These are phyloP conservation scores for Neltuma alba DNA, from an alignment of 306 rosid species.

Conservation along the genomic window DNA sequence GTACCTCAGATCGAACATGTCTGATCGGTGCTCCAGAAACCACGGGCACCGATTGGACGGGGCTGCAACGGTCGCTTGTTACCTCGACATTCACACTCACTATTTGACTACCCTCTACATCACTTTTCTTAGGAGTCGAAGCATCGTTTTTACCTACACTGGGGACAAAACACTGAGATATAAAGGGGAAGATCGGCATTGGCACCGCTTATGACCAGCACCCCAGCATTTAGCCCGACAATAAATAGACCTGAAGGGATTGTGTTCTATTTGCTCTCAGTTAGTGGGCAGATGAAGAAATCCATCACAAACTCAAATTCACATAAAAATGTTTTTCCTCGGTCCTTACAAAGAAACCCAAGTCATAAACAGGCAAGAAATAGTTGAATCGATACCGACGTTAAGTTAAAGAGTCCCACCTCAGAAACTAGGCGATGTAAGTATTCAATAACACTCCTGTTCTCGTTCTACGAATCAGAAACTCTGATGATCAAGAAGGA, in stretches of 20 bases:
- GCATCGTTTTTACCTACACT: conserved; percentile 3
- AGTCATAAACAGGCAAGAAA: conserved; percentile 14
- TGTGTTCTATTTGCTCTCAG: not conserved
- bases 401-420: conserved; percentile 7
- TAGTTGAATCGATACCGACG: not conserved
- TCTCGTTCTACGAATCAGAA: not conserved
- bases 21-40: conserved; percentile 18
- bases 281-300: not conserved
- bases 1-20: conserved; percentile 15
- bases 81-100: conserved; percentile 21
- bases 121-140: conserved; percentile 20
- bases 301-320: not conserved
- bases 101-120: not conserved
- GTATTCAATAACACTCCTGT: not conserved
- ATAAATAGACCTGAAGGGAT: conserved; percentile 7
- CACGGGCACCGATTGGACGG: conserved; percentile 19
- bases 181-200: conserved; percentile 29
- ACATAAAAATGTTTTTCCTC: not conserved
- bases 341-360: not conserved
- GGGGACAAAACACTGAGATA: conserved; percentile 32
- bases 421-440: not conserved
- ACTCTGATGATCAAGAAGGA: conserved; percentile 5
- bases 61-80: not conserved
- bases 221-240: not conserved
- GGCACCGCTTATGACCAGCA: not conserved